A percentile compares a stretch with the other conserved stretches of the same genome.
These are phyloP conservation scores for Colletotrichum trifolii DNA, from an alignment of 2,329 filamentous ascomycete species.

Conservation along the genomic window DNA sequence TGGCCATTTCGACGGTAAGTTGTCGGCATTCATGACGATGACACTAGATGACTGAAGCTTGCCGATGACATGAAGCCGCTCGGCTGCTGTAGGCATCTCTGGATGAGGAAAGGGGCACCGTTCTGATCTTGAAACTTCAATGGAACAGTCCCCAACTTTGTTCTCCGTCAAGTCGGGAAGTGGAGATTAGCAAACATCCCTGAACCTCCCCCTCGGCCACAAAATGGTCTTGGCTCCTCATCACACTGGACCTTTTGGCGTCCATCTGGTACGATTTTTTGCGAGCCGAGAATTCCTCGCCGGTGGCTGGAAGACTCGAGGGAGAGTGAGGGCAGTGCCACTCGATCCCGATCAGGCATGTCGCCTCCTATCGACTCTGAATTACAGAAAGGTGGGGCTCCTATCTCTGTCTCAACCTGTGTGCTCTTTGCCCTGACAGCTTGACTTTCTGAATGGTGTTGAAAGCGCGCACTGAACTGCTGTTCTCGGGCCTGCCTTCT, in stretches of 20 bases:
- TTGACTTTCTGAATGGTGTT: slow-evolving; percentile 22
- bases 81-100: slow-evolving; percentile 15
- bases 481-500: background rate
- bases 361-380: slow-evolving; percentile 9
- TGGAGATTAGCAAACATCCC: slow-evolving; percentile 28
- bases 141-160: slow-evolving; percentile 35
- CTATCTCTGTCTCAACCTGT: slow-evolving; percentile 17
- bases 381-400: slow-evolving; percentile 9
- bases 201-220: slow-evolving; percentile 21
- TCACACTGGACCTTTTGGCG: slow-evolving; percentile 17
- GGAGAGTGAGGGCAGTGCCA: slow-evolving; percentile 9
- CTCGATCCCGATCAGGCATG: slow-evolving; percentile 12
- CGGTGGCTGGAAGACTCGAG: background rate
- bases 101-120: slow-evolving; percentile 13
- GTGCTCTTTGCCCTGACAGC: slow-evolving; percentile 2
- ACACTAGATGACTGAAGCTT: slow-evolving; percentile 27
- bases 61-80: slow-evolving; percentile 9
- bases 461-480: slow-evolving; percentile 1
- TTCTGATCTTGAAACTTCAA: slow-evolving; percentile 35
- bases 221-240: slow-evolving; percentile 23
- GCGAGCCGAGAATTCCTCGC: slow-evolving; percentile 24
- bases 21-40: slow-evolving; percentile 11
- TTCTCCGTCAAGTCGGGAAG: slow-evolving; percentile 27
- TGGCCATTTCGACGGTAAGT: slow-evolving; percentile 8
- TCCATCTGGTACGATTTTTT: slow-evolving; percentile 29